A percentile compares a stretch with the other conserved stretches of the same genome.
Evolutionary conservation across 2,329 filamentous ascomycete species (phyloP).

Genomic region (Talaromyces islandicus): DNA sequence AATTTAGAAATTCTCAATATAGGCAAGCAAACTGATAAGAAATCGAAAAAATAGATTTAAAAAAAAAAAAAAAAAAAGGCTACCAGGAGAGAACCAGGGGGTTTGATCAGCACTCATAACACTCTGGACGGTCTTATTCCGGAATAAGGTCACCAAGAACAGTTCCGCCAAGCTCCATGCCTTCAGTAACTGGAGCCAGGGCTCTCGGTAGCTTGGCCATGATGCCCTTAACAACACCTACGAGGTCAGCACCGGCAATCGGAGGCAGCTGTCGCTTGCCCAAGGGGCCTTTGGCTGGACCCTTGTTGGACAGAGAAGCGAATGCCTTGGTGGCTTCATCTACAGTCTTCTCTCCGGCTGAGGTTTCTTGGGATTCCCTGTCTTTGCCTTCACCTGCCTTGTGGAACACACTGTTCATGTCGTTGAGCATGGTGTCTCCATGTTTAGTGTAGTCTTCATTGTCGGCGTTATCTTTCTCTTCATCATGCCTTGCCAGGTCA

Average conservation of each 20-base stretch:
- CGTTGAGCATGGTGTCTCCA: not conserved
- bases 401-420: not conserved
- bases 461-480: not conserved
- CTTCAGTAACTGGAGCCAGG: not conserved
- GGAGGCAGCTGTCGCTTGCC: slow-evolving; percentile 7
- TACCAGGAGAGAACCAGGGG: not conserved
- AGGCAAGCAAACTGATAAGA: not conserved
- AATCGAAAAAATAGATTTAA: not conserved
- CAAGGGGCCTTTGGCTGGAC: not conserved
- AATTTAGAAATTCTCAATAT: not conserved
- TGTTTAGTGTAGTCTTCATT: not conserved
- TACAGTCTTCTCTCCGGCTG: not conserved
- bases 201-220: not conserved
- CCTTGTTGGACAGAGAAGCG: not conserved
- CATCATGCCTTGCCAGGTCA: not conserved
- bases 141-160: not conserved
- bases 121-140: not conserved
- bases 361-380: not conserved
- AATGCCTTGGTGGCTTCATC: not conserved
- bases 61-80: too few relatives aligned
- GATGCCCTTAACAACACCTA: slow-evolving; percentile 1
- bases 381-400: not conserved
- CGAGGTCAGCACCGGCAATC: slow-evolving; percentile 3
- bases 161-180: not conserved
- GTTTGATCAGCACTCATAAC: not conserved